phyloP scores from a whole-genome alignment of 2,329 filamentous ascomycete species.

The Onygena corvina region DNA sequence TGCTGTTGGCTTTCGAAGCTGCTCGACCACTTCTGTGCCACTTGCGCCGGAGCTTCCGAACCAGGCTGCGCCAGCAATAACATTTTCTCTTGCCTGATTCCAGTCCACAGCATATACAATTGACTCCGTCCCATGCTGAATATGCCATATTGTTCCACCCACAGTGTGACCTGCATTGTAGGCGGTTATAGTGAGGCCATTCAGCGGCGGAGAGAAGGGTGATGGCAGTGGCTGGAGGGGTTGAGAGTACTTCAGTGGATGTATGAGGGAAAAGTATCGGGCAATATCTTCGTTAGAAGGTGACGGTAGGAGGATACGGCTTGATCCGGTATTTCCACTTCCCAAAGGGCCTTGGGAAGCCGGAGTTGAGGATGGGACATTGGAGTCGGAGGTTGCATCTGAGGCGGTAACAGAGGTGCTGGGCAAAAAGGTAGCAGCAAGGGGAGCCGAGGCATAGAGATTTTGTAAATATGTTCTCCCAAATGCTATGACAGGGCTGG shows the following conservation, averaged over 20 bases:
- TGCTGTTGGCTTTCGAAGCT: conserved; percentile 82
- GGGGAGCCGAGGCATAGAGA: conserved; percentile 75
- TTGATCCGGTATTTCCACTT: conserved; percentile 19
- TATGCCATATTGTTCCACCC: conserved; percentile 96
- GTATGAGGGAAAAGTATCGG: conserved; percentile 79
- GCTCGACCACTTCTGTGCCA: conserved; percentile 83
- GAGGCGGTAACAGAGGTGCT: conserved; percentile 47
- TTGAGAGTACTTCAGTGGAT: conserved; percentile 91
- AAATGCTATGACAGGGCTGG: conserved; percentile 81
- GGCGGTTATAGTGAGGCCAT: conserved; percentile 85
- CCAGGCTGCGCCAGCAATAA: conserved; percentile 87
- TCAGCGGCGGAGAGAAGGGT: conserved; percentile 75
- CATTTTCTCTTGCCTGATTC: conserved; percentile 95
- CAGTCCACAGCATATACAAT: conserved; percentile 97
- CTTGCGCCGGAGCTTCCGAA: conserved; percentile 68
- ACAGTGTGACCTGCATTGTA: conserved; percentile 95
- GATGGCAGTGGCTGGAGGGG: conserved; percentile 81
- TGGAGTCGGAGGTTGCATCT: conserved; percentile 20
- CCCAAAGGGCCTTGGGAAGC: conserved; percentile 22
- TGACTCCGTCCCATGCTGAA: conserved; percentile 90
- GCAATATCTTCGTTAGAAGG: conserved; percentile 83
- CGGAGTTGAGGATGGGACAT: conserved; percentile 20
- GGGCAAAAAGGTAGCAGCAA: conserved; percentile 75
- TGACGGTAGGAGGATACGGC: conserved; percentile 48
- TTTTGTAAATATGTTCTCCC: conserved; percentile 85